A percentile compares a stretch with the other conserved stretches of the same genome.
Conservation (phyloP, 2,329 filamentous ascomycete species). For the Ophiostoma novo-ulmi region DNA sequence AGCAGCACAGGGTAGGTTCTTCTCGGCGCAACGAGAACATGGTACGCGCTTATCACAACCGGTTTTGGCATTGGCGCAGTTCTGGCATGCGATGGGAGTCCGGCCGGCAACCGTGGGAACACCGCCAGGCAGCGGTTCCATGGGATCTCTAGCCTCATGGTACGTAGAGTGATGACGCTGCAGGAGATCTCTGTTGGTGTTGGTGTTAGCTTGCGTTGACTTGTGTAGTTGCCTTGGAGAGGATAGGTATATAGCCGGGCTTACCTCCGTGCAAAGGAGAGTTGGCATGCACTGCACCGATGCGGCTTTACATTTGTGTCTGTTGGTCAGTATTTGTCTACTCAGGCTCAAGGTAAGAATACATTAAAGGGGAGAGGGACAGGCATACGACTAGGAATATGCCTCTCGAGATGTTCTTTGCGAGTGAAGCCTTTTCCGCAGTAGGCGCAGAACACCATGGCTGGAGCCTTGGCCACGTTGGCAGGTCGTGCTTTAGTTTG, state of each 20-base stretch:
- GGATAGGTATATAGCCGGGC: slow-evolving; percentile 21
- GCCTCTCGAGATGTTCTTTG: slow-evolving; percentile 53
- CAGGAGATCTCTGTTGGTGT: slow-evolving; percentile 43
- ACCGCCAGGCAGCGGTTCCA: slow-evolving; percentile 43
- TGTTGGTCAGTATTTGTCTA: slow-evolving; percentile 31
- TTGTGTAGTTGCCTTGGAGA: neutral
- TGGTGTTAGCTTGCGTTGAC: neutral
- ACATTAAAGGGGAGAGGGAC: neutral
- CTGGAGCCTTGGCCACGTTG: slow-evolving; percentile 23
- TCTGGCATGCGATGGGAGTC: slow-evolving; percentile 46
- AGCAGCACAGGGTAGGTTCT: slow-evolving; percentile 44
- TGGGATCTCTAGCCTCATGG: slow-evolving; percentile 45
- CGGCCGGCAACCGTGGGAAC: slow-evolving; percentile 40
- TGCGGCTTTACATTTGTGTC: slow-evolving; percentile 54
- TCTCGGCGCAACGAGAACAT: slow-evolving; percentile 46
- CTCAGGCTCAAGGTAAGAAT: neutral
- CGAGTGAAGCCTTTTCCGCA: slow-evolving; percentile 52
- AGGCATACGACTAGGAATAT: slow-evolving; percentile 47
- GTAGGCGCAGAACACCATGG: slow-evolving; percentile 48
- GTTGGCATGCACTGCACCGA: slow-evolving; percentile 45
- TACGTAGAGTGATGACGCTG: slow-evolving; percentile 49
- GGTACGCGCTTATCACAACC: slow-evolving; percentile 48
- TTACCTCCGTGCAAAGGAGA: slow-evolving; percentile 48
- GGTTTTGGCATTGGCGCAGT: slow-evolving; percentile 48
- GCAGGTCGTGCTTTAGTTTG: slow-evolving; percentile 18